These are phyloP conservation scores for Isabelozyma gotoi DNA, from an alignment of 805 yeast species.

Conservation along the genomic window DNA sequence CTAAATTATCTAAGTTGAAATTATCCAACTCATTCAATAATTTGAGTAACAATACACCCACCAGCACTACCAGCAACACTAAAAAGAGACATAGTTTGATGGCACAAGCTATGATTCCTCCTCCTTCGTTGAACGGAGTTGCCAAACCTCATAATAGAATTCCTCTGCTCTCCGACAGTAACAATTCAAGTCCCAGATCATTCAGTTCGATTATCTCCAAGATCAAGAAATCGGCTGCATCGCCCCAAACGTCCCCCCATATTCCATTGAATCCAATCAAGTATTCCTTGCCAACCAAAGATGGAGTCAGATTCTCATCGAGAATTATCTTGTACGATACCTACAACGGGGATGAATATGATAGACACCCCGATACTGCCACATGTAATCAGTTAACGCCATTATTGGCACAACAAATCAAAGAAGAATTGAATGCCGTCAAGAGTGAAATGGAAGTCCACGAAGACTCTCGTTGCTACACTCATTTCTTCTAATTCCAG, in stretches of 20 bases:
- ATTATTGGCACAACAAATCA: conserved; percentile 77
- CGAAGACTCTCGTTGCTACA: conserved; percentile 71
- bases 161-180: conserved; percentile 3
- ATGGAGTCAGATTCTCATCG: conserved; percentile 67
- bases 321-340: conserved; percentile 84
- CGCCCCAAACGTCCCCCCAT: background rate
- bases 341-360: conserved; percentile 79
- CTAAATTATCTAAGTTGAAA: background rate
- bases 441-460: conserved; percentile 85
- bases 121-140: background rate
- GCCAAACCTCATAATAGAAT: conserved; percentile 2
- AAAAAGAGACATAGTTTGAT: background rate
- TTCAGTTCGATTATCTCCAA: conserved; percentile 28
- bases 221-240: conserved; percentile 20
- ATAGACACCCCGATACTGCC: conserved; percentile 88
- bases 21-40: background rate
- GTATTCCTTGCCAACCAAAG: conserved; percentile 2
- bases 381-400: conserved; percentile 93
- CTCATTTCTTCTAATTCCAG: conserved; percentile 68
- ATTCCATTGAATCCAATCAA: conserved; percentile 3
- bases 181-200: conserved; percentile 30
- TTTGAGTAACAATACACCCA: no score
- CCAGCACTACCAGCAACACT: no score
- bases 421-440: conserved; percentile 77
- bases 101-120: background rate